Base-by-base conservation (phyloP, 2,329 filamentous ascomycete genomes). In the Aspergillus novoparasiticus region DNA sequence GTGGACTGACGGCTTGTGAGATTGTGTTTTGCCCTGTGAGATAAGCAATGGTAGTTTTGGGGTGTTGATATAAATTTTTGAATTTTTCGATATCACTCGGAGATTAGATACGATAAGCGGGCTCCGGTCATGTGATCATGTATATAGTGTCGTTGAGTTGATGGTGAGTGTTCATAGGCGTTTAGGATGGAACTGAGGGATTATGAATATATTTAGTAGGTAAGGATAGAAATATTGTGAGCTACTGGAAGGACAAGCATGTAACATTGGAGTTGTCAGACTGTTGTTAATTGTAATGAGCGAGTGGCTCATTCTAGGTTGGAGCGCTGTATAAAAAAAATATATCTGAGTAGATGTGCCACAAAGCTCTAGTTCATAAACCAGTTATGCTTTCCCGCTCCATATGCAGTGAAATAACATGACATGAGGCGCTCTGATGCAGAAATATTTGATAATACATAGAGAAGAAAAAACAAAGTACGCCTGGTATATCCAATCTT, bases 401-500 rank as follows among this genome's bases (percentile, higher is more conserved):
- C 19, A 51, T n/a, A 51, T 51, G 48, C 48, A 51, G n/a, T 16
- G 21, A 34, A 34, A 51, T 34, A 32, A 32, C 21, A 51, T 14
- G 19, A 51, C 28, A 21, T n/a, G n/a, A 19, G 19, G 16, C 12
- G 16, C 8, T 51, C 21, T 19, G 10, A 32, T 51, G 10, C 48
- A 51, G 23, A 51, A n/a, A 51, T 32, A 6, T 34, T 19, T n/a
- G 26, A 32, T 32, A n/a, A 50, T 51, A 39, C 30, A 36, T 54
- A 30, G 36, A 32, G 41, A 45, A 32, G 41, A 36, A 46, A 12
- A 41, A 54, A 32, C 1, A 21, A 39, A n/a, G 50, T 53, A 53
- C 60, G 55, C 60, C 60, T 66, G 64, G 64, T 63, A 66, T 66
- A 66, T 62, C 64, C 53, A 26, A 61, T 63, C 57, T 59, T 57